Base-by-base conservation (phyloP, 768 basidiomycete genomes). In the Pulveroboletus sp. region DNA sequence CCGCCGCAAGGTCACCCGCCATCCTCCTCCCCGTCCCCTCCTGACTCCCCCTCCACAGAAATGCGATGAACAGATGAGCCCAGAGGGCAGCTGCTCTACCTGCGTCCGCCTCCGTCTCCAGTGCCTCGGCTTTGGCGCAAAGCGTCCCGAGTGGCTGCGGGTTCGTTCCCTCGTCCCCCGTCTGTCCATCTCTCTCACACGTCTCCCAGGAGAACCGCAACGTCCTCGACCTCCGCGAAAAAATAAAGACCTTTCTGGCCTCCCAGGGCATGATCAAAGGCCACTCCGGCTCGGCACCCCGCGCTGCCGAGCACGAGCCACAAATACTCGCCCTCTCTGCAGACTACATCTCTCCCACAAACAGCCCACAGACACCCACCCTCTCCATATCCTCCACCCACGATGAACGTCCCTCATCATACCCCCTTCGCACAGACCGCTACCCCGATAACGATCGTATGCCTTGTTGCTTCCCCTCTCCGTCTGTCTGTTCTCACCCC, bases 201-300 rank as follows among this genome's bases (percentile, higher is more conserved):
- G 12, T 55, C 47, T 45, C 56, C 20, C 56, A 90, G 88, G 85
- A 88, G 65, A 81, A 72, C 58, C 77, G 79, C 53, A 84, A 81
- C 52, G 87, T 90, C 4, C 62, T 77, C 31, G 78, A 80, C 51
- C 71, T 89, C 34, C 77, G 88, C 46, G 86, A 88, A 57, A 86
- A 82, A 69, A 90, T 90, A 62, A 91, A 90, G 70, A 69, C 71
- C 1, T 87, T 88, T 60, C 76, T 91, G 20, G 86, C 86, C 0
- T 79, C 86, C 0, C 87, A 90, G 65, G 89, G 89, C 40, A 88
- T 90, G 87, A 90, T 92, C 68, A 91, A 91, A 69, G 90, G 90
- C 24, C 88, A 90, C 59, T 85, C 89, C 17, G 85, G 85, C 47
- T 71, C 84, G 23, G 83, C 80, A 2, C 75, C 84, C 17, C 81